phyloP scores from a whole-genome alignment of 441 rosid genomes.

The Pelargonium hybrid region DNA sequence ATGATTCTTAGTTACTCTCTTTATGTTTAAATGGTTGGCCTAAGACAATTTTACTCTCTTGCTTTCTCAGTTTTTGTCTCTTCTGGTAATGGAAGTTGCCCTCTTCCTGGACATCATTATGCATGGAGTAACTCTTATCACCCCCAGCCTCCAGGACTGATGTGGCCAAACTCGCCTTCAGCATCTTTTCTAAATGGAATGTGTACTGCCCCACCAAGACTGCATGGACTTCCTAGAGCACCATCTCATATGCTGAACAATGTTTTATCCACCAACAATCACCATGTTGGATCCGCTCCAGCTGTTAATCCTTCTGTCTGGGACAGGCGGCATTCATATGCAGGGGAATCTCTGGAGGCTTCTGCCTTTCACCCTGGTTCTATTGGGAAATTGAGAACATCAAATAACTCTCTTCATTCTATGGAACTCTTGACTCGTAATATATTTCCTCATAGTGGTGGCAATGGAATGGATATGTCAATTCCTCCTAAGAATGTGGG shows the following conservation, averaged over 20 bases:
- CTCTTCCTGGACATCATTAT: conserved; percentile 32
- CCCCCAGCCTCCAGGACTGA: conserved; percentile 33
- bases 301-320: conserved; percentile 35
- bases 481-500: conserved; percentile 27
- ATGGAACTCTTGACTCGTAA: conserved; percentile 33
- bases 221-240: conserved; percentile 35
- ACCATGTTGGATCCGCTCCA: conserved; percentile 50
- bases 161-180: conserved; percentile 42
- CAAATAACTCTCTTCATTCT: conserved; percentile 29
- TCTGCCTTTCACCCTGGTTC: conserved; percentile 43
- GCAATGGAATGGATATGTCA: conserved; percentile 31
- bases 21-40: background rate
- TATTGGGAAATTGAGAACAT: conserved; percentile 37
- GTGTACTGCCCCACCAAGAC: conserved; percentile 23
- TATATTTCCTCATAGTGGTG: conserved; percentile 31
- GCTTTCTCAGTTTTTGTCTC: conserved; percentile 40
- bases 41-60: conserved; percentile 3
- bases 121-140: conserved; percentile 37
- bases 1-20: background rate
- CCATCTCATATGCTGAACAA: conserved; percentile 33
- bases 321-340: conserved; percentile 40
- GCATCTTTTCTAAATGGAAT: conserved; percentile 39
- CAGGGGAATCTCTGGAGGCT: conserved; percentile 37
- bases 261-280: conserved; percentile 29
- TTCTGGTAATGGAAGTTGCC: conserved; percentile 26